These are phyloP conservation scores for Tetragonia tetragonoides DNA, from an alignment of 148 eudicot species.

Conservation along the genomic window DNA sequence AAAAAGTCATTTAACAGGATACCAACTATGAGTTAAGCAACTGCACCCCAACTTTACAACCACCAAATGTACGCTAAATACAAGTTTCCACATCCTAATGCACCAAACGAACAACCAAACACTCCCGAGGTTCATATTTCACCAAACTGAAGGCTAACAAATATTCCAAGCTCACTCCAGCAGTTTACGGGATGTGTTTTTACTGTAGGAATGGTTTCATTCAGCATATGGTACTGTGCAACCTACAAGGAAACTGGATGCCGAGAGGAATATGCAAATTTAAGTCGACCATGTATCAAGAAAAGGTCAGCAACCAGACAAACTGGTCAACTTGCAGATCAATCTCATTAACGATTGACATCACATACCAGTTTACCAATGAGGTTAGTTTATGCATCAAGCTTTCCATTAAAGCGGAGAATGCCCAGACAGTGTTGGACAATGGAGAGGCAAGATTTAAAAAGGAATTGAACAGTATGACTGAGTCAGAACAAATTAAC, in stretches of 20 bases:
- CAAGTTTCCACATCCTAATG: neutral
- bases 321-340: constrained; percentile 10
- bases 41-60: constrained; percentile 8
- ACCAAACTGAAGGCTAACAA: neutral
- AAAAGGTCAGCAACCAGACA: constrained; percentile 1
- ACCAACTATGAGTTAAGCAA: constrained; percentile 9
- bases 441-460: neutral
- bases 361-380: neutral
- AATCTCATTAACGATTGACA: neutral
- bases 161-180: constrained; percentile 1
- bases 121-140: neutral
- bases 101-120: neutral
- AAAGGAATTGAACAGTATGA: constrained; percentile 4
- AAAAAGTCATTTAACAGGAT: neutral
- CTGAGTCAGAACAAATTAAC: neutral
- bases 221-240: neutral
- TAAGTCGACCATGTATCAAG: neutral
- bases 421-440: neutral
- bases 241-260: neutral
- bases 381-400: neutral
- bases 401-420: neutral
- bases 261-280: constrained; percentile 6
- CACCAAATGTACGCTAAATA: constrained; percentile 6
- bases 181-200: neutral
- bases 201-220: neutral